These are phyloP conservation scores for Pichia insulana DNA, from an alignment of 805 yeast genomes.

Conservation along the genomic window DNA sequence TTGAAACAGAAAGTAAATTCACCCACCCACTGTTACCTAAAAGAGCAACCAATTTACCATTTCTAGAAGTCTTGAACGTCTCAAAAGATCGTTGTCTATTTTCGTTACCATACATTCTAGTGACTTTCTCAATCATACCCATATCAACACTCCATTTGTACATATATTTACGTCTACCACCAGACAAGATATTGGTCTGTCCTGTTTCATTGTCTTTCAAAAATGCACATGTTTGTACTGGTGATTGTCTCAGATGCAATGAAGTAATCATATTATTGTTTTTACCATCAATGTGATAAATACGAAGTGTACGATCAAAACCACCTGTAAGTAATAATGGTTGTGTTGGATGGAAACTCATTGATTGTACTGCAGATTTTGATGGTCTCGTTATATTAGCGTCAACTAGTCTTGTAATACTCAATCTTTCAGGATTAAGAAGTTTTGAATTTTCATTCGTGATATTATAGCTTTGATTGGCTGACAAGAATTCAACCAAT, in stretches of 20 bases:
- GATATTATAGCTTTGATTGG: constrained; percentile 25
- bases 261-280: constrained; percentile 74
- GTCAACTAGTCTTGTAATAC: constrained; percentile 77
- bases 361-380: constrained; percentile 72
- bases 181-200: constrained; percentile 56
- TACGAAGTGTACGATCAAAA: constrained; percentile 77
- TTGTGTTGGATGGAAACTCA: constrained; percentile 76
- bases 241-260: constrained; percentile 67
- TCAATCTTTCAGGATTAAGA: constrained; percentile 61
- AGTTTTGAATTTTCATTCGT: constrained; percentile 33
- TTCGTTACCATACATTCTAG: constrained; percentile 89
- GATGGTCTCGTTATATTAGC: constrained; percentile 68
- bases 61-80: constrained; percentile 66
- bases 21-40: constrained; percentile 89
- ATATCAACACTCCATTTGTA: constrained; percentile 74
- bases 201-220: constrained; percentile 39
- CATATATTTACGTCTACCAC: constrained; percentile 88
- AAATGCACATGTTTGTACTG: constrained; percentile 70
- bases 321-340: constrained; percentile 89
- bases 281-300: constrained; percentile 88
- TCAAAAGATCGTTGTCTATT: constrained; percentile 80
- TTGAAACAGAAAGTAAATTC: constrained; percentile 62
- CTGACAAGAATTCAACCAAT: constrained; percentile 24
- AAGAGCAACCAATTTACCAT: constrained; percentile 65
- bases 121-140: constrained; percentile 68